These are phyloP conservation scores for Neonectria faginata DNA, from an alignment of 2,329 filamentous ascomycete species.

Conservation along the genomic window DNA sequence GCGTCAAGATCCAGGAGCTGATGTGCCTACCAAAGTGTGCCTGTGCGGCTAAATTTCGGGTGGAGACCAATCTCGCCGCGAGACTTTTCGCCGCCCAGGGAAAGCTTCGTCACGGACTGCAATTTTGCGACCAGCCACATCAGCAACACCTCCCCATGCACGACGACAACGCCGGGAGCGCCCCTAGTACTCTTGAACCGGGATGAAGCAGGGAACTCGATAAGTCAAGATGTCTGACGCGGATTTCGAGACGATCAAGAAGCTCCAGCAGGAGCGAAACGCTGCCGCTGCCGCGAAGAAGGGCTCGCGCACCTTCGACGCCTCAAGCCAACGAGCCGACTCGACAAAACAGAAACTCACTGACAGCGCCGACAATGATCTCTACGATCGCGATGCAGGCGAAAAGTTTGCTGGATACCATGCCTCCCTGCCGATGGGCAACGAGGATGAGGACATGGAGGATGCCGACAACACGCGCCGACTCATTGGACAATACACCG, in stretches of 20 bases:
- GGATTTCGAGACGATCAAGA: slow-evolving; percentile 88
- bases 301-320: slow-evolving; percentile 83
- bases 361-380: slow-evolving; percentile 86
- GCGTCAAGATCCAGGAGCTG: not conserved
- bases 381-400: slow-evolving; percentile 82
- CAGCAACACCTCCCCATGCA: slow-evolving; percentile 51
- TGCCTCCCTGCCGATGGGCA: slow-evolving; percentile 83
- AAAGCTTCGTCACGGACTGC: slow-evolving; percentile 45
- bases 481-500: slow-evolving; percentile 95
- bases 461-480: slow-evolving; percentile 79
- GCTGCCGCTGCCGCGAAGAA: slow-evolving; percentile 82
- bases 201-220: slow-evolving; percentile 54
- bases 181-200: slow-evolving; percentile 55
- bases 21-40: slow-evolving; percentile 11
- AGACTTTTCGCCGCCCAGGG: slow-evolving; percentile 50
- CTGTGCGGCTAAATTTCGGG: slow-evolving; percentile 51
- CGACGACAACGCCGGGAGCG: slow-evolving; percentile 50
- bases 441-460: slow-evolving; percentile 82
- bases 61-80: slow-evolving; percentile 19
- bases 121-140: slow-evolving; percentile 48
- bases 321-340: slow-evolving; percentile 83
- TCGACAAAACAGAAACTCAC: slow-evolving; percentile 92
- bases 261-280: slow-evolving; percentile 93
- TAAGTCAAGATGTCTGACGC: slow-evolving; percentile 74
- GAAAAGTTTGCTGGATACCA: slow-evolving; percentile 93